Percentiles rank a stretch among this genome's conserved stretches.
These are phyloP conservation scores for Candida tammaniensis DNA, from an alignment of 805 yeast species.

Conservation along the genomic window DNA sequence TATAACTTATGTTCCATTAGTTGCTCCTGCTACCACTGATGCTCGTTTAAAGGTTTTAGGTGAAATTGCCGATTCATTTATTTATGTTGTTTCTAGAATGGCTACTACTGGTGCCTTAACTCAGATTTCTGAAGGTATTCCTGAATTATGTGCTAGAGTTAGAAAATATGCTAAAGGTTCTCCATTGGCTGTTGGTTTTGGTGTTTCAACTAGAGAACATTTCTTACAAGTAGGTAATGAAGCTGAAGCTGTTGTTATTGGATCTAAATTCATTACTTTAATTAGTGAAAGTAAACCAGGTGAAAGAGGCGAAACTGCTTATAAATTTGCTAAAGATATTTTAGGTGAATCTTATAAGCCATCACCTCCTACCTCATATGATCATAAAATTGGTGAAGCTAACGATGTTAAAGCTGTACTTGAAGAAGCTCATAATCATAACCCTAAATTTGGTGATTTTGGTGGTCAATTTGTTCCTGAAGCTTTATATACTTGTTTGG, in stretches of 20 bases:
- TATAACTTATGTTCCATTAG: constrained; percentile 84
- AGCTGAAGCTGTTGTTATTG: constrained; percentile 96
- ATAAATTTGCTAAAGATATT: constrained; percentile 64
- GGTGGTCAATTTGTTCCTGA: constrained; percentile 99
- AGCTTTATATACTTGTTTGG: constrained; percentile 85
- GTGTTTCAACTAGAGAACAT: constrained; percentile 93
- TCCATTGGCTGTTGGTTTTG: constrained; percentile 92
- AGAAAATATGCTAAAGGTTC: constrained; percentile 69
- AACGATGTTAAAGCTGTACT: constrained; percentile 37
- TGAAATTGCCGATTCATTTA: constrained; percentile 88
- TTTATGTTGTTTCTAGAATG: constrained; percentile 96
- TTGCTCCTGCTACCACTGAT: constrained; percentile 95
- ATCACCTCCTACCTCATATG: constrained; percentile 25
- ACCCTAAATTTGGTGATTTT: constrained; percentile 85
- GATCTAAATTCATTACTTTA: constrained; percentile 74
- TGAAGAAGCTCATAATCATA: constrained; percentile 62
- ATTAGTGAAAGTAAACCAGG: constrained; percentile 64
- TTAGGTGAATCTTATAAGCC: constrained; percentile 51
- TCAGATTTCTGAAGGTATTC: constrained; percentile 59
- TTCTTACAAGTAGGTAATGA: constrained; percentile 70
- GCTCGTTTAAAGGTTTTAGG: constrained; percentile 78
- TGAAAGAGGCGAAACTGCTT: constrained; percentile 60
- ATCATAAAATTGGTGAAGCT: constrained; percentile 13
- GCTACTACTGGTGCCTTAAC: constrained; percentile 93
- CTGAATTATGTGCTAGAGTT: constrained; percentile 69